Conservation (phyloP, 345 rosid genomes). For the Dovyalis caffra region DNA sequence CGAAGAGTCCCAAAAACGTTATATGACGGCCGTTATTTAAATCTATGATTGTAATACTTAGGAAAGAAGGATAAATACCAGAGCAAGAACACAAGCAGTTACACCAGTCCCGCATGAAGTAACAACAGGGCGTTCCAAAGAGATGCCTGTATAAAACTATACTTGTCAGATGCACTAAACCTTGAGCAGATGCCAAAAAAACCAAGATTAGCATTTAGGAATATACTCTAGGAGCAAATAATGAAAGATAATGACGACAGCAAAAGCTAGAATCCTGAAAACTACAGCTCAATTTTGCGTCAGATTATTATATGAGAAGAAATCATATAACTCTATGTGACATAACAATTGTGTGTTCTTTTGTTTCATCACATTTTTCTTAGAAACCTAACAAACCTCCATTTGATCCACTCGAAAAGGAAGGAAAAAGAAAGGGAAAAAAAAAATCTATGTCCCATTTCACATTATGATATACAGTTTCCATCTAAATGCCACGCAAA, state of each 20-base stretch:
- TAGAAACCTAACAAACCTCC: not conserved
- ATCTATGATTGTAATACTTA: not conserved
- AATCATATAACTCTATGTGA: not conserved
- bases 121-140: slow-evolving; percentile 67
- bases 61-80: slow-evolving; percentile 49
- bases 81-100: slow-evolving; percentile 81
- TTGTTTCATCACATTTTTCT: not conserved
- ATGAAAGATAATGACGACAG: not conserved
- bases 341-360: not conserved
- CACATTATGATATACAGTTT: not conserved
- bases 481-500: not conserved
- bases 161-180: not conserved
- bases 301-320: not conserved
- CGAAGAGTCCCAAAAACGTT: no score
- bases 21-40: no score
- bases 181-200: not conserved
- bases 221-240: not conserved
- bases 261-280: slow-evolving; percentile 2
- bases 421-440: not conserved
- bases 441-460: not conserved
- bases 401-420: not conserved
- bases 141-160: slow-evolving; percentile 53
- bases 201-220: not conserved
- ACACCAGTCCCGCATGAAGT: slow-evolving; percentile 93
- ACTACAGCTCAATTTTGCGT: not conserved